A percentile compares a stretch with the other conserved stretches of the same genome.
Conservation (phyloP, 768 basidiomycete species). For the Dacryopinax primogenitus region DNA sequence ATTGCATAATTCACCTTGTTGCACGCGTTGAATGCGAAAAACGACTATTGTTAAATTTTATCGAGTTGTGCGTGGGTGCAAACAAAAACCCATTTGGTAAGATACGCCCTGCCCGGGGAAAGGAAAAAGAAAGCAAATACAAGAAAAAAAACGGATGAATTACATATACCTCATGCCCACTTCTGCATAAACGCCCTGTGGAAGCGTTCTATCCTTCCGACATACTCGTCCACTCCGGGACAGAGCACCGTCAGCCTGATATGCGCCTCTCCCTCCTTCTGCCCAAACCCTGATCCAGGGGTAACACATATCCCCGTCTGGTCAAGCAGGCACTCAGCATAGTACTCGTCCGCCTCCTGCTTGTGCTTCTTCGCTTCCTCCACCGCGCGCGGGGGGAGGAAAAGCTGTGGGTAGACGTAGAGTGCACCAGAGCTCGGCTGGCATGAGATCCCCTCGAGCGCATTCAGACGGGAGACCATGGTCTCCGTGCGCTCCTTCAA, state of each 20-base stretch:
- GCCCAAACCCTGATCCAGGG: constrained; percentile 89
- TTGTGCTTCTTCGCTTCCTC: constrained; percentile 57
- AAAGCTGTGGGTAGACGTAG: constrained; percentile 81
- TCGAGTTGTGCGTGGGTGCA: not conserved
- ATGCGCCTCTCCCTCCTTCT: constrained; percentile 80
- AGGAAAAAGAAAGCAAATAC: no score
- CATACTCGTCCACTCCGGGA: constrained; percentile 87
- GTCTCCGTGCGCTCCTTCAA: constrained; percentile 53
- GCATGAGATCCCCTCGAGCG: constrained; percentile 77
- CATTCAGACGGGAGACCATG: constrained; percentile 71
- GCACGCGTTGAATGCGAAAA: no score
- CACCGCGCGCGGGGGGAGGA: constrained; percentile 57
- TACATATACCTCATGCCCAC: constrained; percentile 30
- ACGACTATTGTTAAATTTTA: no score
- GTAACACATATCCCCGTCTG: constrained; percentile 88
- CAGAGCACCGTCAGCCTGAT: constrained; percentile 88
- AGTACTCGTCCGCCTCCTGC: constrained; percentile 80
- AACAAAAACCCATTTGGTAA: no score
- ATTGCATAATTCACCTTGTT: not conserved
- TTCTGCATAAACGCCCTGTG: constrained; percentile 47
- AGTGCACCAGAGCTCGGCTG: constrained; percentile 83
- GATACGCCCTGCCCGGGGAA: not conserved
- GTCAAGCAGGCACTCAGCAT: constrained; percentile 71
- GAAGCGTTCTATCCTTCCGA: constrained; percentile 67
- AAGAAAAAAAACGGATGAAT: no score